Evolutionary conservation across 805 yeast species (phyloP).

Genomic region (Ogataea paradorogensis): DNA sequence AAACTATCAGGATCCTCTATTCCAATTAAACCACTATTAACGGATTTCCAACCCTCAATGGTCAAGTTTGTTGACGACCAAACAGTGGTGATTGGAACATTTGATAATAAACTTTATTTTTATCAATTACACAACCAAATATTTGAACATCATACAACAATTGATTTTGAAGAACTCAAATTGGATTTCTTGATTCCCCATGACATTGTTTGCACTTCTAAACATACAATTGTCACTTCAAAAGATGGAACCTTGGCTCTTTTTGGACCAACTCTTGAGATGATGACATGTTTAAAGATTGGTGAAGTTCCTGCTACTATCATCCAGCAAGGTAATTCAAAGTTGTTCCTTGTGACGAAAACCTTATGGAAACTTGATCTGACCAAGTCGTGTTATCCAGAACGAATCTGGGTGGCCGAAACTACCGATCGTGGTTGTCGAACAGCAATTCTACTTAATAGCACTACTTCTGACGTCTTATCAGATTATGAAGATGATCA

Average conservation of each 20-base stretch:
- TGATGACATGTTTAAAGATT: constrained; percentile 6
- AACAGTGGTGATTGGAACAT: constrained; percentile 17
- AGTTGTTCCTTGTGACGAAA: constrained; percentile 22
- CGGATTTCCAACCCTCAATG: constrained; percentile 18
- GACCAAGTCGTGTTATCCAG: constrained; percentile 24
- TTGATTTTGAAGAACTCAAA: constrained; percentile 4
- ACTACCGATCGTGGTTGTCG: constrained; percentile 22
- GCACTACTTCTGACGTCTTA: constrained; percentile 1
- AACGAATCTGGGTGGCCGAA: constrained; percentile 26
- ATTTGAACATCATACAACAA: background rate
- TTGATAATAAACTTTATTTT: constrained; percentile 14
- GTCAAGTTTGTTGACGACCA: constrained; percentile 7
- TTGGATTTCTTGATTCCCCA: constrained; percentile 13
- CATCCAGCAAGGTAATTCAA: constrained; percentile 1
- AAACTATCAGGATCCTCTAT: constrained; percentile 2
- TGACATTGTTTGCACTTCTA: constrained; percentile 4
- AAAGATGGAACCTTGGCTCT: constrained; percentile 22
- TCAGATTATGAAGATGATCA: constrained; percentile 13
- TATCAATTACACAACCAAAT: constrained; percentile 8
- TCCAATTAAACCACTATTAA: constrained; percentile 9
- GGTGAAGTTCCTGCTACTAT: constrained; percentile 24
- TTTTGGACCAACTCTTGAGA: background rate
- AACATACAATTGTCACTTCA: constrained; percentile 20
- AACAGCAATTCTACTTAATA: constrained; percentile 14
- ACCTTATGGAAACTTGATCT: constrained; percentile 30